phyloP scores from a whole-genome alignment of 1,139 yeast species.

The Kluyveromyces sp. region DNA sequence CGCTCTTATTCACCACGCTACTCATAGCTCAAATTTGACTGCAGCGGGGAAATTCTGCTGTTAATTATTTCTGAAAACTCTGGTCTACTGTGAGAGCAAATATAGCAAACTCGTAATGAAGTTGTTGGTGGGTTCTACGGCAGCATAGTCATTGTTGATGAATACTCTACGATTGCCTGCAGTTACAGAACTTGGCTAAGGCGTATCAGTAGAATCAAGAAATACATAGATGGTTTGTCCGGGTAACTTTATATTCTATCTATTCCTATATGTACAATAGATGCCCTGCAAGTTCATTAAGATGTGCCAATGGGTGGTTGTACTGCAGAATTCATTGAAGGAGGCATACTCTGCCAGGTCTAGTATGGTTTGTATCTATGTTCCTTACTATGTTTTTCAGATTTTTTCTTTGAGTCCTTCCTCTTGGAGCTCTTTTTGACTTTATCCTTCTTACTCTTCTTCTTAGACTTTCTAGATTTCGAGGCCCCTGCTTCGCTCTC shows the following conservation, averaged over 20 bases:
- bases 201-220: background rate
- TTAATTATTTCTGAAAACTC: too few relatives aligned
- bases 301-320: background rate
- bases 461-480: background rate
- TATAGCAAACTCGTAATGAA: too few relatives aligned
- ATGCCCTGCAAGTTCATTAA: background rate
- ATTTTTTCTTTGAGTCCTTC: constrained; percentile 3
- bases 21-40: constrained; percentile 21
- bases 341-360: too few relatives aligned
- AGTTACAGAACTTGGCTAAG: background rate
- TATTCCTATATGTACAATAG: background rate
- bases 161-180: background rate
- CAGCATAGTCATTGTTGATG: background rate
- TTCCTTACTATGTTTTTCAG: constrained; percentile 4
- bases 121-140: too few relatives aligned
- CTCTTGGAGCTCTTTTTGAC: constrained; percentile 8
- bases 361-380: constrained; percentile 8
- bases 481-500: background rate
- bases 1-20: constrained; percentile 35
- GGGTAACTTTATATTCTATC: background rate
- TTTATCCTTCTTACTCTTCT: constrained; percentile 6
- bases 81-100: too few relatives aligned
- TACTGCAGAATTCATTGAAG: background rate
- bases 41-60: background rate
- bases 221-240: background rate